Base-by-base conservation (phyloP, 345 rosid genomes). In the Clausena lansium region DNA sequence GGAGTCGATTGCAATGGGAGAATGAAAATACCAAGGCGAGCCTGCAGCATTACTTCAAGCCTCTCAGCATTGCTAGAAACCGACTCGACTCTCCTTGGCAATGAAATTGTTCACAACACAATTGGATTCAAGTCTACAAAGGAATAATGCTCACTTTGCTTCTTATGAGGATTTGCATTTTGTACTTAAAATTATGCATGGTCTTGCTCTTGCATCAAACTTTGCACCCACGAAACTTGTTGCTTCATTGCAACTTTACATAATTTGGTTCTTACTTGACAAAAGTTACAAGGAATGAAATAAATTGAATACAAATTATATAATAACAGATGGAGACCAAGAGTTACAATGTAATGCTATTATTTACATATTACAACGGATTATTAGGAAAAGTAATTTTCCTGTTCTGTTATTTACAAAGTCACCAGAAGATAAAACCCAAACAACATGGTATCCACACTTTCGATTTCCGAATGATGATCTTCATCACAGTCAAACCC, bases 301-400 rank as follows among this genome's bases (percentile, higher is more conserved):
- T 59, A 58, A n/a, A 52, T 17, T 52, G 13, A 60, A 70, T 62
- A 58, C 55, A 59, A 36, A 50, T 14, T 32, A 71, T 24, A 39
- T 19, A 76, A 50, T 14, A 27, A 78, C 32, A 6, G 68, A 28
- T 28, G 60, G 17, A 9, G 67, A 78, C 1, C 28, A 50, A 11
- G 58, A 27, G 39, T 61, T 24, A 9, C 54, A 75, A 67, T 24
- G 72, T 32, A 20, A n/a, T 71, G 57, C 57, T 83, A 85, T 81
- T 85, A 83, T 83, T 81, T 83, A 87, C 85, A 85, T 28, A 79
- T 67, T 74, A 72, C 79, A 69, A 63, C 57, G 17, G 64, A 76
- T 67, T 79, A 63, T 76, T 80, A 77, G 76, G 59, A 65, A n/a
- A 41, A 27, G 75, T 63, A 41, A 45, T 65, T 11, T 54, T 38